Evolutionary conservation across 805 yeast genomes (phyloP).

Genomic region (Suhomyces pyralidae): DNA sequence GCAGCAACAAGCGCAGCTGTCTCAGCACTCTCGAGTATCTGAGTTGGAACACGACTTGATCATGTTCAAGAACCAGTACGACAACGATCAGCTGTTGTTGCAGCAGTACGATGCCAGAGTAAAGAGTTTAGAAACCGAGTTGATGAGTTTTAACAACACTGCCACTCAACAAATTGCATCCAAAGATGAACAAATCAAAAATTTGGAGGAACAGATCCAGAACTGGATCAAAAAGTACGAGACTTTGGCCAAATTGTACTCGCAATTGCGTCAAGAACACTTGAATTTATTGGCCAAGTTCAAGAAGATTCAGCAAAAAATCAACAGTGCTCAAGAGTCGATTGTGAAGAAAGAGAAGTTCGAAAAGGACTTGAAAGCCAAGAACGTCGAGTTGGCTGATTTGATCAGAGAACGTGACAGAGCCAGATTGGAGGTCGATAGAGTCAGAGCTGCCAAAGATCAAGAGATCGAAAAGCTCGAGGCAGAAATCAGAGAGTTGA

Average conservation of each 20-base stretch:
- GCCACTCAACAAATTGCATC: conserved; percentile 71
- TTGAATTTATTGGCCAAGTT: conserved; percentile 71
- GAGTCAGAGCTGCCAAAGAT: conserved; percentile 60
- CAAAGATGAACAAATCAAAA: conserved; percentile 67
- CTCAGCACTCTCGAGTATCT: conserved; percentile 69
- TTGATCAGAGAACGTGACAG: conserved; percentile 86
- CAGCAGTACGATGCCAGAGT: conserved; percentile 88
- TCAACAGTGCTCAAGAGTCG: conserved; percentile 86
- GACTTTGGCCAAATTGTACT: conserved; percentile 80
- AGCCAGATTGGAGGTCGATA: conserved; percentile 78
- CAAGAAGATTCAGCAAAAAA: conserved; percentile 81
- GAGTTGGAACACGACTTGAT: conserved; percentile 80
- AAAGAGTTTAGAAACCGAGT: conserved; percentile 73
- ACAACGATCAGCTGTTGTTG: conserved; percentile 76
- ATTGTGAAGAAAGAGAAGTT: conserved; percentile 76
- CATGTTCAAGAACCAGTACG: conserved; percentile 74
- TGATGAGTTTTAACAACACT: conserved; percentile 55
- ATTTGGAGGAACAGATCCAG: conserved; percentile 68
- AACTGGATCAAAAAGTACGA: conserved; percentile 88
- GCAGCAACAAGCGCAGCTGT: conserved; percentile 65
- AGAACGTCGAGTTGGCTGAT: conserved; percentile 84
- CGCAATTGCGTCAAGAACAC: conserved; percentile 91
- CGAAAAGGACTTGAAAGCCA: conserved; percentile 80
- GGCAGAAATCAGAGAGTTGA: conserved; percentile 59
- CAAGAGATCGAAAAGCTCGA: conserved; percentile 64